These are phyloP conservation scores for Luffa acutangula DNA, from an alignment of 306 rosid genomes.

Conservation along the genomic window DNA sequence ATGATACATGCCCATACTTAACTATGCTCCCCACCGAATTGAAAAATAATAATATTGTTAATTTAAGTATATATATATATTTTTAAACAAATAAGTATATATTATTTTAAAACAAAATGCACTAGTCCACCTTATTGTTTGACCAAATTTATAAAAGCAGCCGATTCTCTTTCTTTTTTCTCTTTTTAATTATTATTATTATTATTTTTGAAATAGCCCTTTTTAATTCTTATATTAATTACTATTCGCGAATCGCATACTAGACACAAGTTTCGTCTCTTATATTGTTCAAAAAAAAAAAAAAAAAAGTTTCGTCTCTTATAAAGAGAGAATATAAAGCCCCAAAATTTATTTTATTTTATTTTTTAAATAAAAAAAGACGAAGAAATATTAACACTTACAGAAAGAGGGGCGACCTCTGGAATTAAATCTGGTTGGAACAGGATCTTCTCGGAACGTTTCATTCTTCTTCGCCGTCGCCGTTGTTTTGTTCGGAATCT, in stretches of 20 bases:
- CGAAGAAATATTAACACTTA: neutral
- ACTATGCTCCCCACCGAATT: too few species aligned
- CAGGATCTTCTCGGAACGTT: conserved; percentile 1
- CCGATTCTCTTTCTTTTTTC: neutral
- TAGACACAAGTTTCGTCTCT: neutral
- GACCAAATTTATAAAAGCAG: neutral
- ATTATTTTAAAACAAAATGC: too few species aligned
- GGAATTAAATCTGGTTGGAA: neutral
- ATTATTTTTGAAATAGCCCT: too few species aligned
- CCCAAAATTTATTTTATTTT: neutral
- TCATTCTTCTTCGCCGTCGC: conserved; percentile 9
- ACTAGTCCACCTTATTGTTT: too few species aligned
- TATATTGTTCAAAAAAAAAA: too few species aligned
- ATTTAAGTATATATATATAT: too few species aligned
- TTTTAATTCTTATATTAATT: neutral
- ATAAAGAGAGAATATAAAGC: neutral
- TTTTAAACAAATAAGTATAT: too few species aligned
- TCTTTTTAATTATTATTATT: too few species aligned
- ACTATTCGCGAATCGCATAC: neutral
- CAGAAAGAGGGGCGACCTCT: neutral
- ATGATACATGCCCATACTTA: too few species aligned
- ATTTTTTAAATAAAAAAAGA: neutral
- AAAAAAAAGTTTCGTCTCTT: neutral
- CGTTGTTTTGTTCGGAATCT: neutral
- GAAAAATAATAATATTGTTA: too few species aligned